These are phyloP conservation scores for Sistotremastrum suecicum DNA, from an alignment of 768 basidiomycete genomes.

Conservation along the genomic window DNA sequence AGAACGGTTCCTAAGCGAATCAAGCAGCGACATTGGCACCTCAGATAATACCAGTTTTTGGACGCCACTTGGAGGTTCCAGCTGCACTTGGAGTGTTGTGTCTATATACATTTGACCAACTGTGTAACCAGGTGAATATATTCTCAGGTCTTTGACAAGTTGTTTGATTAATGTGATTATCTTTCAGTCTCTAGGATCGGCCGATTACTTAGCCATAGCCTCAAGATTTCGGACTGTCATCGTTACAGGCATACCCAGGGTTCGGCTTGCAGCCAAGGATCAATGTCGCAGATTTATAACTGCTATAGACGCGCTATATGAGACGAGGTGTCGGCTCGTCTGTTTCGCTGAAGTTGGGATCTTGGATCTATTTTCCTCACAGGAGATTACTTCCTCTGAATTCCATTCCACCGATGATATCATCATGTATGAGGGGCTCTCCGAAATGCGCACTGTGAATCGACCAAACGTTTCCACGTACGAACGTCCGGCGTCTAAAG, in stretches of 20 bases:
- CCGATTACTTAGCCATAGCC: conserved; percentile 43
- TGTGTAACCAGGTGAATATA: conserved; percentile 26
- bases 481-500: conserved; percentile 22
- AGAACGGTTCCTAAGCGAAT: no score
- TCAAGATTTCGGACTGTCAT: conserved; percentile 34
- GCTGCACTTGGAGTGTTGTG: conserved; percentile 26
- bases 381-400: conserved; percentile 16
- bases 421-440: conserved; percentile 34
- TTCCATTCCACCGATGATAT: conserved; percentile 11
- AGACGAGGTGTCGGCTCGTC: conserved; percentile 23
- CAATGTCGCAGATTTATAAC: conserved; percentile 47
- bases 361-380: conserved; percentile 42
- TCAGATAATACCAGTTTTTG: conserved; percentile 30
- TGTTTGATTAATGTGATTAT: background rate
- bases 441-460: conserved; percentile 34
- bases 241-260: conserved; percentile 34
- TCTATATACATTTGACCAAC: conserved; percentile 33
- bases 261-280: conserved; percentile 38
- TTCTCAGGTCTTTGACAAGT: background rate
- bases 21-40: background rate
- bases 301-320: conserved; percentile 45
- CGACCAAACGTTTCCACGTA: conserved; percentile 44
- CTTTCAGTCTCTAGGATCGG: conserved; percentile 32
- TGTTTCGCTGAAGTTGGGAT: conserved; percentile 26
- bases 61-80: conserved; percentile 29